phyloP scores from a whole-genome alignment of 371 early-diverging fungal species.

The Batrachochytrium dendrobatidis region DNA sequence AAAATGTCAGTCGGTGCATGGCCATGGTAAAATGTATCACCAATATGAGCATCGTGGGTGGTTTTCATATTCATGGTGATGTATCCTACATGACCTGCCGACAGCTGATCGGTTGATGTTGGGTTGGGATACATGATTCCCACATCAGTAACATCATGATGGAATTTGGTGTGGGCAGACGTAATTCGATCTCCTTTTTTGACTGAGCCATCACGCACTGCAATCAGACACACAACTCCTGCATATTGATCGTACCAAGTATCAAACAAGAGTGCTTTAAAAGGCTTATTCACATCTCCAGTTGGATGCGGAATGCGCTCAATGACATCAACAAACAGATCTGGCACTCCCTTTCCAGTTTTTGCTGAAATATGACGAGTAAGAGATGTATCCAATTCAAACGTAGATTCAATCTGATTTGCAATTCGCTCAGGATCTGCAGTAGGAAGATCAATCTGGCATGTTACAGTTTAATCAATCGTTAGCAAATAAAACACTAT shows the following conservation, averaged over 20 bases:
- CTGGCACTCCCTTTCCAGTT: constrained; percentile 70
- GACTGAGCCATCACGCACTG: constrained; percentile 77
- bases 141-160: constrained; percentile 86
- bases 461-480: not conserved
- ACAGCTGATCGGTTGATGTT: constrained; percentile 63
- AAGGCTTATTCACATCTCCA: constrained; percentile 57
- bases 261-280: constrained; percentile 86
- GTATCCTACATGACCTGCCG: constrained; percentile 95
- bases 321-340: constrained; percentile 68
- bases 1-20: constrained; percentile 29
- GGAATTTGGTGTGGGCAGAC: constrained; percentile 62
- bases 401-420: constrained; percentile 74
- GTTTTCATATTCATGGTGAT: constrained; percentile 87
- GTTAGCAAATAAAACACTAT: not conserved
- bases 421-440: constrained; percentile 75
- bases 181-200: constrained; percentile 78
- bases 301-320: constrained; percentile 69
- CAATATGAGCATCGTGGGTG: constrained; percentile 87
- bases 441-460: constrained; percentile 77
- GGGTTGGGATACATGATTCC: constrained; percentile 94
- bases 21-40: constrained; percentile 84
- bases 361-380: constrained; percentile 78
- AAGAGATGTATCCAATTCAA: constrained; percentile 68
- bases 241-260: constrained; percentile 94
- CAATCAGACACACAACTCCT: constrained; percentile 90